Evolutionary conservation across 805 yeast genomes (phyloP), one percentile per base, ranked within the genome.

Genomic region (Wickerhamomyces rabaulensis): DNA sequence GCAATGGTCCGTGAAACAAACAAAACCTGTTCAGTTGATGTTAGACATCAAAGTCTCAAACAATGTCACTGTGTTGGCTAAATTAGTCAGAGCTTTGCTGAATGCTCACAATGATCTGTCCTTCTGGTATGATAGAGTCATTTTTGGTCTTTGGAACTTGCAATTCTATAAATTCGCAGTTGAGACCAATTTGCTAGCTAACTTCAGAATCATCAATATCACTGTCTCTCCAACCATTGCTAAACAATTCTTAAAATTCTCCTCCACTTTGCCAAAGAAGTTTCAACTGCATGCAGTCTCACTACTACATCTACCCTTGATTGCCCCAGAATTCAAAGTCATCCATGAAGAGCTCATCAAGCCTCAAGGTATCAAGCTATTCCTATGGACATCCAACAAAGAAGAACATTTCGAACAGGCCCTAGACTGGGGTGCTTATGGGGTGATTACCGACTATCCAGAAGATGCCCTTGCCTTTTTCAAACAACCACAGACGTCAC

Each of bases 361-460:
- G 22, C 51, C 55, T 13, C 52, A 64, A 19, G 61, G 64, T 33
- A 64, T 72, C 25, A 65, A 66, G 10, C 61, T 74, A 4, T 77
- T 70, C 48, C 54, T 74, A 3, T 79, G 85, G 85, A 79, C 84
- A 1, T 66, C 77, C 16, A 79, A 79, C 46, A 44, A 62, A 6
- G 56, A 60, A 19, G 61, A 57, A 20, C 59, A 61, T 15, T 69
- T 72, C 66, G 54, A 64, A 37, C 59, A 67, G 57, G 71, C 73
- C 5, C 58, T 64, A 13, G 54, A 60, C 0, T 56, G 65, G 3
- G 55, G 62, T 4, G 54, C 71, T 5, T 66, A 67, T 46, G 75
- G 74, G 7, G 65, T 74, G 20, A 59, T 74, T 50, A 71, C 77
- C 8, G 78, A 74, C 50, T 59, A 62, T 39, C 70, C 73, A 3